Evolutionary conservation across 2,329 filamentous ascomycete species (phyloP).

Genomic region (Scedosporium boydii): DNA sequence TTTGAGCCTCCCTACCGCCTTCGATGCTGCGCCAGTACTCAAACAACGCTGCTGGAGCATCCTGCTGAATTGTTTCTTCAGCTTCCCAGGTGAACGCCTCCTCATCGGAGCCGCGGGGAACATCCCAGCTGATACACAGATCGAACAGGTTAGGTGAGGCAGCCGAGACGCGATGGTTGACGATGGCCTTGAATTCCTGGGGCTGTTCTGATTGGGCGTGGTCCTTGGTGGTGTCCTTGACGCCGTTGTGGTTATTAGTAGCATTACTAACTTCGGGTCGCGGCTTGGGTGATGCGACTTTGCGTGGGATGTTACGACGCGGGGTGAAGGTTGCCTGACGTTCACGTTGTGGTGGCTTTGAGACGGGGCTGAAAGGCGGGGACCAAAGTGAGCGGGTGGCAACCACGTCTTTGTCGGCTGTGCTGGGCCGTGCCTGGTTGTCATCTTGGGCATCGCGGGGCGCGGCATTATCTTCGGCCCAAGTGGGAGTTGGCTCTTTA

Average conservation of each 20-base stretch:
- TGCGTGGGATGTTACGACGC: background rate
- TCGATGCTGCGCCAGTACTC: constrained; percentile 11
- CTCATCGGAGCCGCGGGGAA: constrained; percentile 1
- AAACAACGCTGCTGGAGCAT: constrained; percentile 20
- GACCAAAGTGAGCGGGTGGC: background rate
- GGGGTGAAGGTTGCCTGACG: background rate
- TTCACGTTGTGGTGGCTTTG: background rate
- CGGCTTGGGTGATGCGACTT: background rate
- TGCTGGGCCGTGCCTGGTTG: background rate
- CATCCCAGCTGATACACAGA: background rate
- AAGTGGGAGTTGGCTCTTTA: no score
- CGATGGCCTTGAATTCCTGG: background rate
- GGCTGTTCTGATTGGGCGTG: background rate
- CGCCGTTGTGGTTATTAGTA: background rate
- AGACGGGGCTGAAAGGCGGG: background rate
- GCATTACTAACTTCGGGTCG: background rate
- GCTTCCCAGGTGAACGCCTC: constrained; percentile 21
- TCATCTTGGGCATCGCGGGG: no score
- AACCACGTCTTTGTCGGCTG: background rate
- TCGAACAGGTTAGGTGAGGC: background rate
- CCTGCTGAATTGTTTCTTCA: constrained; percentile 23
- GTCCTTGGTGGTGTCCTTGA: background rate
- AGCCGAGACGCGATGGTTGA: background rate
- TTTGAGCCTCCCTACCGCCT: constrained; percentile 10
- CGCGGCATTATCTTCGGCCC: no score